phyloP scores from a whole-genome alignment of 192 early-diverging fungal species.

The Dispira simplex region DNA sequence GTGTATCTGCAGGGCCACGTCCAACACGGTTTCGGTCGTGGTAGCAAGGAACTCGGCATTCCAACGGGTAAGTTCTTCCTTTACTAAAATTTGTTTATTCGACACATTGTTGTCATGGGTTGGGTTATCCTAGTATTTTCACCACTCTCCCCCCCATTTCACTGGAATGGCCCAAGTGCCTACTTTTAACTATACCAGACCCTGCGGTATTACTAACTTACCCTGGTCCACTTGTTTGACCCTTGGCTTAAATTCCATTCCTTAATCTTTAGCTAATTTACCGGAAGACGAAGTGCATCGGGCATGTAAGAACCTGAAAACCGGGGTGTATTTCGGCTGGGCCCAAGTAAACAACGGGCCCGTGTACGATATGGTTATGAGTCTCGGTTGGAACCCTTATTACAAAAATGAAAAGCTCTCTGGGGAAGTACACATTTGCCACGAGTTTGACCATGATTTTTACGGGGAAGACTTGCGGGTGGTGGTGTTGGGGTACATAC shows the following conservation, averaged over 20 bases:
- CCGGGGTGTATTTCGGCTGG: conserved; percentile 96
- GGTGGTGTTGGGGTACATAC: conserved; percentile 73
- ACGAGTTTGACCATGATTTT: conserved; percentile 77
- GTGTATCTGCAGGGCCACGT: conserved; percentile 64
- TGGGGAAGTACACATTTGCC: conserved; percentile 94
- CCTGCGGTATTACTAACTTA: too few species aligned
- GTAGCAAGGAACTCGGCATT: conserved; percentile 92
- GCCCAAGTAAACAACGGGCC: conserved; percentile 43
- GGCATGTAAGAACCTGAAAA: conserved; percentile 44
- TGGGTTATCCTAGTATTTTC: too few species aligned
- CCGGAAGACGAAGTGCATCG: conserved; percentile 53
- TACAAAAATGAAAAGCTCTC: conserved; percentile 94
- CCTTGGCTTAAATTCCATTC: too few species aligned
- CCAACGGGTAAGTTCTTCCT: conserved; percentile 59
- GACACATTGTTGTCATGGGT: too few species aligned
- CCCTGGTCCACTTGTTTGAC: too few species aligned
- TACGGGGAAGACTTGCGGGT: conserved; percentile 75
- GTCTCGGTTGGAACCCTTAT: conserved; percentile 97
- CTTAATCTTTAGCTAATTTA: conserved; percentile 58
- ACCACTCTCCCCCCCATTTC: too few species aligned
- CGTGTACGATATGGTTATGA: conserved; percentile 97
- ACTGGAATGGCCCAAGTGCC: too few species aligned
- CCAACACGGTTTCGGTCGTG: conserved; percentile 84
- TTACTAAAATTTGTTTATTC: too few species aligned
- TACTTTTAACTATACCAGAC: too few species aligned